A percentile compares a stretch with the other conserved stretches of the same genome.
phyloP scores from a whole-genome alignment of 2,329 filamentous ascomycete species.

The Sporothrix humicola region DNA sequence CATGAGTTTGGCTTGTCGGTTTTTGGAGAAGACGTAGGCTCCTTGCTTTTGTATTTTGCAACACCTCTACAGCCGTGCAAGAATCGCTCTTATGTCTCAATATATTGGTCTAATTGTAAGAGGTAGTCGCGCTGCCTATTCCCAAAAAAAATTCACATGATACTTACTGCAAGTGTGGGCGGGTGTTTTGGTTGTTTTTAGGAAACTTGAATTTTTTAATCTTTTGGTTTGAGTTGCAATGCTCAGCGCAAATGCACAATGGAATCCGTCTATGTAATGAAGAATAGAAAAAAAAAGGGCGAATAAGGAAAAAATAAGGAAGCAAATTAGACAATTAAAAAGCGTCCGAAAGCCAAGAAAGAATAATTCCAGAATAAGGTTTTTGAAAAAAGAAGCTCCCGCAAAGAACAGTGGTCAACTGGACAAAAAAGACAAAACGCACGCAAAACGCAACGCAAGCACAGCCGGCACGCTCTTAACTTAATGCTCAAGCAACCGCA shows the following conservation, averaged over 20 bases:
- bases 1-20: too few species aligned
- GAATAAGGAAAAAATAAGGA: neutral
- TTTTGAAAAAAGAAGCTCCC: slow-evolving; percentile 1
- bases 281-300: neutral
- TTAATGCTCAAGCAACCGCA: slow-evolving; percentile 74
- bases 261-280: slow-evolving; percentile 16
- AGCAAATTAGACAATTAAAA: neutral
- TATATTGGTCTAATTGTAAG: too few species aligned
- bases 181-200: neutral
- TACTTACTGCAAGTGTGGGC: too few species aligned
- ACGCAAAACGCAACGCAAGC: neutral
- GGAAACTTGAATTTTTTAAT: neutral
- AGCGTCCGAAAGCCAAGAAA: slow-evolving; percentile 15
- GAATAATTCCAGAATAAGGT: slow-evolving; percentile 19
- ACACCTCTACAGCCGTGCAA: too few species aligned
- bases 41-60: too few species aligned
- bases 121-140: too few species aligned
- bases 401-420: neutral
- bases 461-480: neutral
- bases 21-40: too few species aligned
- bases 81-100: too few species aligned
- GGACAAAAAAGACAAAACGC: neutral
- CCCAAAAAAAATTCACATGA: too few species aligned
- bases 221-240: slow-evolving; percentile 16
- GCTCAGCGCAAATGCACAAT: slow-evolving; percentile 2